These are phyloP conservation scores for Perkinsela sp. DNA, from an alignment of 208 protist species.

Conservation along the genomic window DNA sequence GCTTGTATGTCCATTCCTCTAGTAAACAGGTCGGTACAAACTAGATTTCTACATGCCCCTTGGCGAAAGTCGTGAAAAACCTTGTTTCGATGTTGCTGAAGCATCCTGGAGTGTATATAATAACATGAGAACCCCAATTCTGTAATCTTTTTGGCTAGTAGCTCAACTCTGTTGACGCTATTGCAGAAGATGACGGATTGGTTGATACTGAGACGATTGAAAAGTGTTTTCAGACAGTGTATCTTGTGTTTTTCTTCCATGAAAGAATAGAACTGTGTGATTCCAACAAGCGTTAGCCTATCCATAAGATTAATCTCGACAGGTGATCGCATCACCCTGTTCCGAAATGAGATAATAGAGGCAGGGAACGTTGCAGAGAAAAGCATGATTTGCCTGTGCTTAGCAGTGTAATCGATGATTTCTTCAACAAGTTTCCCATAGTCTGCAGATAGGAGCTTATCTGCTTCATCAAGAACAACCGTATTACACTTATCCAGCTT, in stretches of 20 bases:
- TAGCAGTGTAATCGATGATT: conserved; percentile 62
- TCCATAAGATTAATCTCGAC: conserved; percentile 97
- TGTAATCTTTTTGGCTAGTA: conserved; percentile 96
- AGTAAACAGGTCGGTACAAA: conserved; percentile 96
- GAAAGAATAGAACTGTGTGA: conserved; percentile 97
- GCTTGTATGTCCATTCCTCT: conserved; percentile 96
- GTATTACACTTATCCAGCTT: conserved; percentile 68
- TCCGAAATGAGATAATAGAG: conserved; percentile 71
- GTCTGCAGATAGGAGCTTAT: conserved; percentile 88
- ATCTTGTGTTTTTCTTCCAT: conserved; percentile 96
- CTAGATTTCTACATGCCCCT: conserved; percentile 86
- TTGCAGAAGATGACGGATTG: conserved; percentile 99
- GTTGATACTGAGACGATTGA: conserved; percentile 94
- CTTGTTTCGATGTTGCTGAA: conserved; percentile 82
- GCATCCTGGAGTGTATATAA: conserved; percentile 97
- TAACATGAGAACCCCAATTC: conserved; percentile 94
- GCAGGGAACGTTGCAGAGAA: conserved; percentile 96
- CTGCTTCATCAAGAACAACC: conserved; percentile 91
- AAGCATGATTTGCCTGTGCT: conserved; percentile 75
- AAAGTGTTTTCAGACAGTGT: conserved; percentile 95
- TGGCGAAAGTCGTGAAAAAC: conserved; percentile 97
- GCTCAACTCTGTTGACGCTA: conserved; percentile 89
- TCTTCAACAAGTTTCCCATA: conserved; percentile 80
- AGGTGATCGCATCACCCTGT: conserved; percentile 69
- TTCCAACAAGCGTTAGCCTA: conserved; percentile 85